phyloP scores from a whole-genome alignment of 2,329 filamentous ascomycete genomes.

The Ustulina deusta region DNA sequence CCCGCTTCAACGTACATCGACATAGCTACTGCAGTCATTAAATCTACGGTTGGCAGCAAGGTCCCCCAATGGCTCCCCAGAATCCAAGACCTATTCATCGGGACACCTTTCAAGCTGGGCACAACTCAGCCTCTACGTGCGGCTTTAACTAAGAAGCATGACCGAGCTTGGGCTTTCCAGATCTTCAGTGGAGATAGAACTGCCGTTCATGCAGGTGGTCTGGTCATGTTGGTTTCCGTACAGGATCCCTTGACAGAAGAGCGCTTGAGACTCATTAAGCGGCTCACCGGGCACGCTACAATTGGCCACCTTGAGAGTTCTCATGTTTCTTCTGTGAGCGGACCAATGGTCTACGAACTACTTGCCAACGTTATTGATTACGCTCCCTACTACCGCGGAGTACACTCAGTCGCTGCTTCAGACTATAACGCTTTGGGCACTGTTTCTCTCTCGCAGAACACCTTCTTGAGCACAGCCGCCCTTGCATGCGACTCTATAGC shows the following conservation, averaged over 20 bases:
- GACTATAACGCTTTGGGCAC: constrained; percentile 1
- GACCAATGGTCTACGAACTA: constrained; percentile 18
- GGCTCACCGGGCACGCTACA: background rate
- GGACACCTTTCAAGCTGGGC: background rate
- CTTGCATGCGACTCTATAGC: background rate
- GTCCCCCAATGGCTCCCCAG: background rate
- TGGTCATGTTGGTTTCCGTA: background rate
- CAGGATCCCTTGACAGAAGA: constrained; percentile 16
- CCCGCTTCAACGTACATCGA: constrained; percentile 37
- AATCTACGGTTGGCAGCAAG: background rate
- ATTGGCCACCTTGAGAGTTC: background rate
- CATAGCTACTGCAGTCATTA: constrained; percentile 1
- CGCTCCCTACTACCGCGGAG: constrained; percentile 18
- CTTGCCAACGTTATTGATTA: constrained; percentile 10
- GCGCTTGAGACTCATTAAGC: constrained; percentile 17
- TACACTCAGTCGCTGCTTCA: constrained; percentile 1
- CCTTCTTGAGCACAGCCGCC: background rate
- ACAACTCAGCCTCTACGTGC: background rate
- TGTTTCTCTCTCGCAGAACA: constrained; percentile 7
- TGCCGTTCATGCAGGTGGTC: constrained; percentile 9
- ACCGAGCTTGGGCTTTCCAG: constrained; percentile 10
- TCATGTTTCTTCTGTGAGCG: constrained; percentile 6
- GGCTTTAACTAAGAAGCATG: background rate
- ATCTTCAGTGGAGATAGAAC: constrained; percentile 4
- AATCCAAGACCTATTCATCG: constrained; percentile 11